Base-by-base conservation (phyloP, 495 filamentous ascomycete species). In the Friedmanniomyces simplex region DNA sequence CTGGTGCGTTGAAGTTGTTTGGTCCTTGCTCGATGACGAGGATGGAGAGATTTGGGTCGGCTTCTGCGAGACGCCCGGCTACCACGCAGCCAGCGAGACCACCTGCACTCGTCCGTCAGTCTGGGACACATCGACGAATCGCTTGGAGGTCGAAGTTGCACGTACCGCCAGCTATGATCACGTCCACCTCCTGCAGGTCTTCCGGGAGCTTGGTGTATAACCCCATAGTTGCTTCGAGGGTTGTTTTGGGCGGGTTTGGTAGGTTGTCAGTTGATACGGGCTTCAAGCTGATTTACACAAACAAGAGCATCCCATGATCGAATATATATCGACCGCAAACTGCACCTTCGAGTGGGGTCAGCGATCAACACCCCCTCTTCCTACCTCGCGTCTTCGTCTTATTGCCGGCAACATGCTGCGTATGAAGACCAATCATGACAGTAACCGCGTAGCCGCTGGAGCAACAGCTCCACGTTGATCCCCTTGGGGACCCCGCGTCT, bases 21-120 rank as follows among this genome's bases (percentile, higher is more conserved):
- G 32, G 54, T 14, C 54, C 54, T 57, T 57, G 54, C 60, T 82
- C 78, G 45, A 80, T 69, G 43, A 82, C 51, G 13, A 82, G 68
- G 43, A 82, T 72, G 21, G 72, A 72, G 20, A 81, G 68, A 6
- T 54, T 63, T 1, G 76, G 76, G 50, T 79, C 73, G 5, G 76
- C 76, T 52, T 71, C 73, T 18, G 76, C 69, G 0, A 81, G 73
- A 54, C 78, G 68, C n/a, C 50, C 59, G 18, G 65, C 65, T 41
- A 60, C 42, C 18, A 67, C 59, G 69, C 85, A 88, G 22, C 84
- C 85, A 59, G 81, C 77, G 60, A 82, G 86, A 20, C 79, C 77
- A 18, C 75, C 69, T 76, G 39, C 34, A 43, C 4, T 8, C 21
- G 12, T 25, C 18, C 8, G 28, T 39, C 51, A 54, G 50, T 21